A percentile compares a stretch with the other conserved stretches of the same genome.
Conservation (phyloP, 2,329 filamentous ascomycete species). For the Madurella fahalii region DNA sequence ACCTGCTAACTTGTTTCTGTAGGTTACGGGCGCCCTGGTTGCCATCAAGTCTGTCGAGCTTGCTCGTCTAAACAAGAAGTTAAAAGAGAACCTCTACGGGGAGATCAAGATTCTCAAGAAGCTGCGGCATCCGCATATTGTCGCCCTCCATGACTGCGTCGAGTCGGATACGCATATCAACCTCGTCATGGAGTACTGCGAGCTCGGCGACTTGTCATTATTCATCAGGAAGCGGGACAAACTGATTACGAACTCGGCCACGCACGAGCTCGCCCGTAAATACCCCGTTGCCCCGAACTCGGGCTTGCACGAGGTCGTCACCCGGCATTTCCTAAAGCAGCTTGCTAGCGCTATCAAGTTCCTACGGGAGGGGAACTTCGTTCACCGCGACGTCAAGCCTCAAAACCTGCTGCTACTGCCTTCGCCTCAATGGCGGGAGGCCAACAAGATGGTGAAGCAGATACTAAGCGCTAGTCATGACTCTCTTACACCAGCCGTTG, state of each 20-base stretch:
- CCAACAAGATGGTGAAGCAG: constrained; percentile 58
- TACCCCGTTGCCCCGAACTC: constrained; percentile 81
- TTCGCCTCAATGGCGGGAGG: constrained; percentile 65
- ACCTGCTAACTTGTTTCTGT: constrained; percentile 20
- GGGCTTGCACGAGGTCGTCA: constrained; percentile 94
- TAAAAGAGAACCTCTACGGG: constrained; percentile 91
- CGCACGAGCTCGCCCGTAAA: constrained; percentile 85
- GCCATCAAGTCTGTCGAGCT: constrained; percentile 97
- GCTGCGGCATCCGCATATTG: constrained; percentile 93
- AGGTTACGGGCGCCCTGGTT: constrained; percentile 78
- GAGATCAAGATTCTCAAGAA: constrained; percentile 95
- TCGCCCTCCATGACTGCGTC: constrained; percentile 90
- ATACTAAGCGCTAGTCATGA: constrained; percentile 74
- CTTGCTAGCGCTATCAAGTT: constrained; percentile 89
- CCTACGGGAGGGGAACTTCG: constrained; percentile 76
- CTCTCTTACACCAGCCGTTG: constrained; percentile 74
- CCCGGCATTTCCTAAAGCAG: constrained; percentile 93
- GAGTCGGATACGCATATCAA: constrained; percentile 87
- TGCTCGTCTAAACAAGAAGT: constrained; percentile 85
- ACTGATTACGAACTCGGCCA: constrained; percentile 73
- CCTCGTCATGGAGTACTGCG: constrained; percentile 97
- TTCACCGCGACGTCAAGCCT: constrained; percentile 96
- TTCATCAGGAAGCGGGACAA: constrained; percentile 94
- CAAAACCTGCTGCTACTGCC: constrained; percentile 92
- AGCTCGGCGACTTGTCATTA: constrained; percentile 85